Percentiles rank a stretch among this genome's conserved stretches.
Conservation (phyloP, 2,329 filamentous ascomycete species). For the Daldinia sp. region DNA sequence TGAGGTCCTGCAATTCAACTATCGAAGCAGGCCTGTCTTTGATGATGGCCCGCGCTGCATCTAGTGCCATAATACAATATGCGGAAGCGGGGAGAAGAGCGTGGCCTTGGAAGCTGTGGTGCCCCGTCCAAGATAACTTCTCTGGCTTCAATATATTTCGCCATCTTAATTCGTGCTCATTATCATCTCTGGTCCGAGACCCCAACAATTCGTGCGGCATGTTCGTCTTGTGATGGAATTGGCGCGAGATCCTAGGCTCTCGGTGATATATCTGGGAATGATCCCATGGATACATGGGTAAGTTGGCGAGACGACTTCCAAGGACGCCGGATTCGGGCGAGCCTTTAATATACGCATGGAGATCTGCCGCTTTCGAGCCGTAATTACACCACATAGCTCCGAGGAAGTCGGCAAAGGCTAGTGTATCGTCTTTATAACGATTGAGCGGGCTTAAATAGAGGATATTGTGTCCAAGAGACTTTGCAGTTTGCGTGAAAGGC, state of each 20-base stretch:
- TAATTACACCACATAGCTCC: conserved; percentile 42
- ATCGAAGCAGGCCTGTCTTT: conserved; percentile 37
- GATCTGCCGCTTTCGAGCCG: conserved; percentile 23
- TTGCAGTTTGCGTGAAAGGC: conserved; percentile 40
- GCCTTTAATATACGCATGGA: conserved; percentile 40
- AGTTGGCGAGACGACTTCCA: conserved; percentile 31
- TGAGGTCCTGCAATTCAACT: conserved; percentile 42
- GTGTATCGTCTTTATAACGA: conserved; percentile 36
- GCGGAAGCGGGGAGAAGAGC: conserved; percentile 57
- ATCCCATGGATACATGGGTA: conserved; percentile 59
- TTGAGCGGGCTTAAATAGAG: conserved; percentile 39
- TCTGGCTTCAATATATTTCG: conserved; percentile 51
- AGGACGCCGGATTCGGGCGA: conserved; percentile 15
- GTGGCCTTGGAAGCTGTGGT: conserved; percentile 55
- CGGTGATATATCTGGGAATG: conserved; percentile 54
- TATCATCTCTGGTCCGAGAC: conserved; percentile 50
- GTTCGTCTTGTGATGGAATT: conserved; percentile 47
- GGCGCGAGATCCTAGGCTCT: conserved; percentile 54
- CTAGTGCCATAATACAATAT: conserved; percentile 57
- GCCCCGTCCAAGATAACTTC: conserved; percentile 52
- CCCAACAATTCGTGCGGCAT: conserved; percentile 51
- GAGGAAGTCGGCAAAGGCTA: conserved; percentile 42
- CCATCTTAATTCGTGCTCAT: conserved; percentile 49
- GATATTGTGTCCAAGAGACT: conserved; percentile 32
- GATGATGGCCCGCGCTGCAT: conserved; percentile 50